Base-by-base conservation (phyloP, 768 basidiomycete genomes). In the Macrolepiota fuliginosa region DNA sequence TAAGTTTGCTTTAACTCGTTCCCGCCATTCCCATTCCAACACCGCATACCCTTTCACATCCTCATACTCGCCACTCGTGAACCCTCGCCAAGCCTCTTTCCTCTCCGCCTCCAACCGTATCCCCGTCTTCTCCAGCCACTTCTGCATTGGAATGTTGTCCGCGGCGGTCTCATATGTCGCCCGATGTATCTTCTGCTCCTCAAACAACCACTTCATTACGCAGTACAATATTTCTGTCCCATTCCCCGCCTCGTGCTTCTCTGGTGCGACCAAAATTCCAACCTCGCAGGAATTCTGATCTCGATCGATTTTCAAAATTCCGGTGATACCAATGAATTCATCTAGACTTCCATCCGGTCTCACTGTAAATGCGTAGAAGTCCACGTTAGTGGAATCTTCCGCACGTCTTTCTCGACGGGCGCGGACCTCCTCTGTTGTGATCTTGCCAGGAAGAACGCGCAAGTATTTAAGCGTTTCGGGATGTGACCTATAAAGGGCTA, bases 161-260 rank as follows among this genome's bases (percentile, higher is more conserved):
- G 68, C 67, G 9, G 68, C 70, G 1, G 81, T 81, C 54, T 78
- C 74, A 58, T 82, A 79, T 9, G 73, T 71, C 13, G 74, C 74
- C 12, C 81, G 70, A 63, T 81, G 80, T 15, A 82, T 64, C 10
- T 72, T 73, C 35, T 69, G 68, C 50, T 77, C 73, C 59, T 81
- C 81, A 61, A 83, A 82, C 0, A 74, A 70, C 59, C 76, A 76
- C 61, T 67, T 65, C 46, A 83, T 64, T 17, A 80, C 32, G 11
- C 71, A 68, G 62, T 81, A 79, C 27, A 83, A 67, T 11, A 77
- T 71, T 52, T 81, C 81, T 12, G 81, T 82, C 37, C 76, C 80
- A 51, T 79, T 62, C 1, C 77, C 76, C 35, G 70, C 68, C 32
- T 77, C 71, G 35, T 78, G 76, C 6, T 70, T 61, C 22, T 76